These are phyloP conservation scores for Pleurozium schreberi DNA, from an alignment of 225 moss, liverwort and hornwort genomes.

Conservation along the genomic window DNA sequence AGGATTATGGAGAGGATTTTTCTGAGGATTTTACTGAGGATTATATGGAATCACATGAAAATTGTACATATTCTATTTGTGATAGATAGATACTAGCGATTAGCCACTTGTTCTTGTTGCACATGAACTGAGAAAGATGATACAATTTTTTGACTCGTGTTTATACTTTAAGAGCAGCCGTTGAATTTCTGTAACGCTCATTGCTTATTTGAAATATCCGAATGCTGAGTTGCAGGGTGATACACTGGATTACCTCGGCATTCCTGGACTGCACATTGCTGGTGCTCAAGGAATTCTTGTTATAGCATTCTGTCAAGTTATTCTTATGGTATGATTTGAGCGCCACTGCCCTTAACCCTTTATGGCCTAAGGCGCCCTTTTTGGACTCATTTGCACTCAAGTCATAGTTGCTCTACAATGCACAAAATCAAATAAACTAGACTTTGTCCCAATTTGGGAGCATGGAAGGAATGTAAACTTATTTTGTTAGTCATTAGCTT, in stretches of 20 bases:
- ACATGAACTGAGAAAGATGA: background rate
- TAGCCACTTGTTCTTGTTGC: background rate
- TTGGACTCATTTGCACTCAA: no score
- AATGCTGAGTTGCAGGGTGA: constrained; percentile 56
- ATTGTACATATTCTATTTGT: background rate
- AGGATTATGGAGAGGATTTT: background rate
- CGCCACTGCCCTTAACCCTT: no score
- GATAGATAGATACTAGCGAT: background rate
- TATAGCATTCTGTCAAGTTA: constrained; percentile 85
- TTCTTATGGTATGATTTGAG: constrained; percentile 64
- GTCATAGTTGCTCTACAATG: no score
- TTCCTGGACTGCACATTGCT: constrained; percentile 89
- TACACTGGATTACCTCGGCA: constrained; percentile 88
- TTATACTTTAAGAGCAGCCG: background rate
- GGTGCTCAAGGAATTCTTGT: constrained; percentile 88
- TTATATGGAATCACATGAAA: background rate
- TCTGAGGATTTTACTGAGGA: background rate
- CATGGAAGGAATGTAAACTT: no score
- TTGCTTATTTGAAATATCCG: background rate
- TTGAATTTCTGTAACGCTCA: background rate
- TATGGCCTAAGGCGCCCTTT: no score
- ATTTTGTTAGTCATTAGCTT: no score
- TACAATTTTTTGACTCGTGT: background rate
- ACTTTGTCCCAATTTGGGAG: no score
- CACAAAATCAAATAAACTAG: no score